phyloP scores from a whole-genome alignment of 2,329 filamentous ascomycete species.

The Colletotrichum higginsianum region DNA sequence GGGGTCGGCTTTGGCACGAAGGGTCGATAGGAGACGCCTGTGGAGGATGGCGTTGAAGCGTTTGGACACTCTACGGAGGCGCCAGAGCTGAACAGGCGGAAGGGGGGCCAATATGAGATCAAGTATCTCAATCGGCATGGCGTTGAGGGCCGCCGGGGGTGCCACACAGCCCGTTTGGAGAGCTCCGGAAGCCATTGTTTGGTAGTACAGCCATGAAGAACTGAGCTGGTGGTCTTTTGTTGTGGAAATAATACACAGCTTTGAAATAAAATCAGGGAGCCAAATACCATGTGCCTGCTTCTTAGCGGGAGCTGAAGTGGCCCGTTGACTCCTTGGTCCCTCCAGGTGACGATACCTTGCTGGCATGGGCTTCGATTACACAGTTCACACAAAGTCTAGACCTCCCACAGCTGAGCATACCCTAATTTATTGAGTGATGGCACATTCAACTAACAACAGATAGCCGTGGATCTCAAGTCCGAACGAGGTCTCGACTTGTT shows the following conservation, averaged over 20 bases:
- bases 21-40: neutral
- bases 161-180: neutral
- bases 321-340: neutral
- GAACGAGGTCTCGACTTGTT: too few species aligned
- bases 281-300: neutral
- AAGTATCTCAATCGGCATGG: neutral
- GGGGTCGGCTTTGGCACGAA: conserved; percentile 1
- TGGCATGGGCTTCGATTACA: too few species aligned
- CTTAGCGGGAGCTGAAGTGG: neutral
- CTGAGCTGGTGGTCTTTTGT: too few species aligned
- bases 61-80: neutral
- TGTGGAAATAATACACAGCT: neutral
- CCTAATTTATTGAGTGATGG: too few species aligned
- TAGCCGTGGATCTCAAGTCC: too few species aligned
- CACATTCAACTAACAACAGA: too few species aligned
- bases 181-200: neutral
- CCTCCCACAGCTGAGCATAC: too few species aligned
- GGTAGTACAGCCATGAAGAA: too few species aligned
- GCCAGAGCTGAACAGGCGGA: neutral
- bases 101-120: neutral
- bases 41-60: conserved; percentile 5
- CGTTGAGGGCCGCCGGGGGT: neutral
- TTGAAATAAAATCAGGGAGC: neutral
- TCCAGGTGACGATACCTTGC: neutral
- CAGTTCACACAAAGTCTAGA: too few species aligned